A percentile compares a stretch with the other conserved stretches of the same genome.
phyloP scores from a whole-genome alignment of 2,329 filamentous ascomycete genomes.

The Pyrenophora seminiperda region DNA sequence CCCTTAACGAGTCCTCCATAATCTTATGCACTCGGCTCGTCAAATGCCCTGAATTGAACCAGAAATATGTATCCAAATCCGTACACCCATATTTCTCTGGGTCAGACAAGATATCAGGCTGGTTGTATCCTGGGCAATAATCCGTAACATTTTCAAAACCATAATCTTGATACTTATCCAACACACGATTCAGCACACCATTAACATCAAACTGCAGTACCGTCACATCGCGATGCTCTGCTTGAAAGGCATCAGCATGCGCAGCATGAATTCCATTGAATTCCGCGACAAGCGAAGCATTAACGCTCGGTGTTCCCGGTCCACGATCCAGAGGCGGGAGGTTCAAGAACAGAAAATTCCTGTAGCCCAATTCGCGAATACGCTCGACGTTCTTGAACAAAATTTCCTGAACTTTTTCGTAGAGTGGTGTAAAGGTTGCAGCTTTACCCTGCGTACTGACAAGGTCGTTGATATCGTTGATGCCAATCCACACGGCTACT shows the following conservation, averaged over 20 bases:
- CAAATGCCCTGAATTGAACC: constrained; percentile 57
- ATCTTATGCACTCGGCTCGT: constrained; percentile 51
- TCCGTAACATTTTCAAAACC: constrained; percentile 55
- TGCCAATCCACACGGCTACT: constrained; percentile 60
- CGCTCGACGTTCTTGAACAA: constrained; percentile 51
- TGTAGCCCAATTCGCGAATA: constrained; percentile 53
- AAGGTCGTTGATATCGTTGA: constrained; percentile 63
- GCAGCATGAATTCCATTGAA: constrained; percentile 51
- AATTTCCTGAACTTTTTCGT: constrained; percentile 49
- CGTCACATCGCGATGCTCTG: constrained; percentile 39
- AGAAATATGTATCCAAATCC: constrained; percentile 53
- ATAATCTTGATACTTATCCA: constrained; percentile 51
- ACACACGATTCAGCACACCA: constrained; percentile 48
- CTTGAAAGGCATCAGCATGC: constrained; percentile 46
- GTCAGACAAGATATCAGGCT: constrained; percentile 52
- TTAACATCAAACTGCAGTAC: constrained; percentile 55
- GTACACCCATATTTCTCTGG: constrained; percentile 55
- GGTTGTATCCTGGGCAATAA: constrained; percentile 54
- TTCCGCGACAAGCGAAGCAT: constrained; percentile 52
- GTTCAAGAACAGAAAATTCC: constrained; percentile 57
- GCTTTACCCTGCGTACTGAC: constrained; percentile 45
- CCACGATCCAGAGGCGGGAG: constrained; percentile 58
- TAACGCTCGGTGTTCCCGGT: constrained; percentile 49
- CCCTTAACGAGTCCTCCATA: constrained; percentile 37
- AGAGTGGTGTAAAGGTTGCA: constrained; percentile 54